Evolutionary conservation across 768 basidiomycete species (phyloP).

Genomic region (Tephrocybe rancida): DNA sequence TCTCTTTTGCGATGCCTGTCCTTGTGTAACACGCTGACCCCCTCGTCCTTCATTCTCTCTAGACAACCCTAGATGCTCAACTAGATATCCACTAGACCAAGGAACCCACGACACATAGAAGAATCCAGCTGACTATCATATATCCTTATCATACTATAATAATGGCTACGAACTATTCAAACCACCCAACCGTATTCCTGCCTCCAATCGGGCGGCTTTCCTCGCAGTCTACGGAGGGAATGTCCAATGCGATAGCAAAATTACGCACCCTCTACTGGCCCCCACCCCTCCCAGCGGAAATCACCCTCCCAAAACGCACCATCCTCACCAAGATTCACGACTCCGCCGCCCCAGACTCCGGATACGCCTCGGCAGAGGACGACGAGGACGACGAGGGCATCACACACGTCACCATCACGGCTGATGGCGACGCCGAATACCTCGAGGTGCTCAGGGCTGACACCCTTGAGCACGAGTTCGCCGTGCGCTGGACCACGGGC

Average conservation of each 20-base stretch:
- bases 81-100: conserved; percentile 3
- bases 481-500: conserved; percentile 77
- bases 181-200: conserved; percentile 43
- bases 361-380: conserved; percentile 76
- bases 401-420: conserved; percentile 11
- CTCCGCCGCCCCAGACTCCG: conserved; percentile 64
- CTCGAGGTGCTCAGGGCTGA: conserved; percentile 59
- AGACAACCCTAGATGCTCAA: conserved; percentile 7
- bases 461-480: conserved; percentile 63
- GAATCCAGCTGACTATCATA: conserved; percentile 12
- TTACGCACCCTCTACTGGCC: conserved; percentile 58
- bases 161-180: conserved; percentile 15
- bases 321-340: conserved; percentile 37
- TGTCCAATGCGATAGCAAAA: conserved; percentile 43
- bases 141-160: conserved; percentile 9
- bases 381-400: conserved; percentile 40
- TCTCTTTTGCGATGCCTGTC: conserved; percentile 43
- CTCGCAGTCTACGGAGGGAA: conserved; percentile 31
- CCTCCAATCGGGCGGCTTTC: conserved; percentile 53
- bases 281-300: conserved; percentile 26
- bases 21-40: conserved; percentile 54
- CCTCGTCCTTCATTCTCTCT: conserved; percentile 22
- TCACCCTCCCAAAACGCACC: conserved; percentile 28
- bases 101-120: conserved; percentile 12
- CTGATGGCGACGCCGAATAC: conserved; percentile 22